A percentile compares a stretch with the other conserved stretches of the same genome.
phyloP scores from a whole-genome alignment of 306 rosid species.

The Cicer pinnatifidum region DNA sequence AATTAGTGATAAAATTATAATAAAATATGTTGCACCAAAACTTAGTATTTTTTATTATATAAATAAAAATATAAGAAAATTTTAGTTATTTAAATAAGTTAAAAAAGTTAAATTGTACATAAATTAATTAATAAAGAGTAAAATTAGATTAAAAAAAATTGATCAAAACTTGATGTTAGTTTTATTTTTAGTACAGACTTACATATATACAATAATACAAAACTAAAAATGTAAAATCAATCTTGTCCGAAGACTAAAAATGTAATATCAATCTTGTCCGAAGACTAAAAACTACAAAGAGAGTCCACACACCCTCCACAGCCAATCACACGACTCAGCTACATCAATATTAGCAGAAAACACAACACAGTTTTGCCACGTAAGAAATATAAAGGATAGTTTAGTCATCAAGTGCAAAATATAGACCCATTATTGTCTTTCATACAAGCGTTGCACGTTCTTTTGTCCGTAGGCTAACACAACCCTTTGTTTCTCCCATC shows the following conservation, averaged over 20 bases:
- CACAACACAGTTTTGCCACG: neutral
- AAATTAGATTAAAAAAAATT: too few relatives aligned
- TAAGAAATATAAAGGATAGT: neutral
- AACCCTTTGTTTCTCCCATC: slow-evolving; percentile 1
- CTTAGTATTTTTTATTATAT: too few relatives aligned
- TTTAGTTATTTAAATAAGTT: too few relatives aligned
- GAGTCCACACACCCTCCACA: neutral
- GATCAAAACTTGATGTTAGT: too few relatives aligned
- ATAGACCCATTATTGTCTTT: slow-evolving; percentile 33
- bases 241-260: slow-evolving; percentile 26
- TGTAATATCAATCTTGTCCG: slow-evolving; percentile 3
- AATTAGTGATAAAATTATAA: too few relatives aligned
- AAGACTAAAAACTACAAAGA: slow-evolving; percentile 24
- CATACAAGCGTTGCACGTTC: neutral
- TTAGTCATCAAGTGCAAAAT: neutral
- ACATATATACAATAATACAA: too few relatives aligned
- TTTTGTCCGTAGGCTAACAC: neutral
- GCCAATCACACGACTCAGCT: slow-evolving; percentile 33
- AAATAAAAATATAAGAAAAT: too few relatives aligned
- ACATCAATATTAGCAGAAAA: neutral
- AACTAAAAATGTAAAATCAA: too few relatives aligned
- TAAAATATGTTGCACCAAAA: too few relatives aligned
- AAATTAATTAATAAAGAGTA: too few relatives aligned
- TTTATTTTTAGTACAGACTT: too few relatives aligned
- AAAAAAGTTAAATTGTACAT: too few relatives aligned